Percentiles rank a stretch among this genome's conserved stretches.
These are phyloP conservation scores for Candida berthetii DNA, from an alignment of 805 yeast genomes.

Conservation along the genomic window DNA sequence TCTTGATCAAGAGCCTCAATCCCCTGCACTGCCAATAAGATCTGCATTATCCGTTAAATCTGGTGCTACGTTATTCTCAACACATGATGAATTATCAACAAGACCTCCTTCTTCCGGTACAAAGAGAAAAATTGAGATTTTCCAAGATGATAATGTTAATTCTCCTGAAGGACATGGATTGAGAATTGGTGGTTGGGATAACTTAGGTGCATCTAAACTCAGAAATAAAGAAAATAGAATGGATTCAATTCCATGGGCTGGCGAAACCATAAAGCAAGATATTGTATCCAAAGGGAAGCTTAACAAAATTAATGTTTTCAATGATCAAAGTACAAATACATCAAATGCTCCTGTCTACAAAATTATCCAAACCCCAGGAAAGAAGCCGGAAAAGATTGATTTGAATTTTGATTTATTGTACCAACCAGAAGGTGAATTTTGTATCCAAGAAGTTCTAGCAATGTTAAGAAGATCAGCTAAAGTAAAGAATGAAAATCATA, in stretches of 20 bases:
- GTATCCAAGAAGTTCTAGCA: conserved; percentile 62
- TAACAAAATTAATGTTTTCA: conserved; percentile 29
- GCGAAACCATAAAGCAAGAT: conserved; percentile 48
- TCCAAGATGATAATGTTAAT: conserved; percentile 5
- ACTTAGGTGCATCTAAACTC: conserved; percentile 40
- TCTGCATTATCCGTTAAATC: conserved; percentile 32
- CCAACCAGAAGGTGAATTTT: conserved; percentile 41
- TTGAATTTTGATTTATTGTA: conserved; percentile 56
- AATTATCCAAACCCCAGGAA: conserved; percentile 47
- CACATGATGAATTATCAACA: conserved; percentile 7
- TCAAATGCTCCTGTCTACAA: conserved; percentile 38
- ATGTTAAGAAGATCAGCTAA: conserved; percentile 26
- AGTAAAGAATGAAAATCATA: too few relatives aligned
- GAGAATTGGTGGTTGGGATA: conserved; percentile 33
- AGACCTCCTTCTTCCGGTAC: conserved; percentile 1
- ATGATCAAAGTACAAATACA: conserved; percentile 26
- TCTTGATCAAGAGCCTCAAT: conserved; percentile 22
- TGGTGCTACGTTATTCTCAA: conserved; percentile 16
- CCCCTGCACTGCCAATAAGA: conserved; percentile 28
- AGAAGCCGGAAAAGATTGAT: conserved; percentile 51
- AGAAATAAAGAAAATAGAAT: conserved; percentile 61
- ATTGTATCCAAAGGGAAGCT: conserved; percentile 8
- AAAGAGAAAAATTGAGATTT: conserved; percentile 14
- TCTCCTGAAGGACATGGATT: conserved; percentile 5
- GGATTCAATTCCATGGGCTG: conserved; percentile 54